Evolutionary conservation across 2,329 filamentous ascomycete genomes (phyloP).

Genomic region (Lasiodiplodia citricola): DNA sequence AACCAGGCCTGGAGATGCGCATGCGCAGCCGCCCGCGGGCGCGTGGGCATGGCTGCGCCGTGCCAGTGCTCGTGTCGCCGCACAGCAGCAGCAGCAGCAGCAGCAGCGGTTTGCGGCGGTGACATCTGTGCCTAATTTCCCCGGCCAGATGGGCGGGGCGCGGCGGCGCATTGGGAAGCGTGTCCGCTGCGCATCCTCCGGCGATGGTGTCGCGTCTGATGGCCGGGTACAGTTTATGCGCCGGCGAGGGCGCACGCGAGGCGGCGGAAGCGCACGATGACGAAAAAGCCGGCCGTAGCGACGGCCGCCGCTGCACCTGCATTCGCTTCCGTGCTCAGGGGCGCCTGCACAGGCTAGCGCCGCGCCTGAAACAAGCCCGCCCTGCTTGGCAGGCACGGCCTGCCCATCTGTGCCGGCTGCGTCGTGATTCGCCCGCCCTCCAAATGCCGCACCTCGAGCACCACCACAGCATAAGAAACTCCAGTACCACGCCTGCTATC

Average conservation of each 20-base stretch:
- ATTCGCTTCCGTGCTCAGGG: constrained; percentile 3
- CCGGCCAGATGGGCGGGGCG: not conserved
- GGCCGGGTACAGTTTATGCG: constrained; percentile 16
- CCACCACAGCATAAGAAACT: constrained; percentile 2
- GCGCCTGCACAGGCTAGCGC: constrained; percentile 10
- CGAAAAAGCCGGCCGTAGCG: not conserved
- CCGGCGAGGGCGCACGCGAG: constrained; percentile 9
- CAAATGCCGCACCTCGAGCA: not conserved
- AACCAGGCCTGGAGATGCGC: not conserved
- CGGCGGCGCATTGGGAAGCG: constrained; percentile 2
- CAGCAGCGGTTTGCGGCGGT: not conserved
- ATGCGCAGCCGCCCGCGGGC: not conserved
- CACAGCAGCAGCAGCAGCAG: not conserved
- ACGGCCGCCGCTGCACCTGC: not conserved
- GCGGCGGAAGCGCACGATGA: not conserved
- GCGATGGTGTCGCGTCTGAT: not conserved
- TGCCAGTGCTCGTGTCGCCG: not conserved
- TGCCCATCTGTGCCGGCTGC: not conserved
- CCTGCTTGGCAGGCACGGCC: constrained; percentile 15
- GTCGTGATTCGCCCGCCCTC: not conserved
- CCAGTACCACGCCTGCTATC: constrained; percentile 15
- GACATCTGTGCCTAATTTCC: constrained; percentile 9
- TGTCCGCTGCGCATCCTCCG: not conserved
- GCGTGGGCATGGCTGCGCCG: not conserved
- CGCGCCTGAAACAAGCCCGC: constrained; percentile 8